phyloP scores from a whole-genome alignment of 202 grass and related monocot species.

The Hordeum pubiflorum region DNA sequence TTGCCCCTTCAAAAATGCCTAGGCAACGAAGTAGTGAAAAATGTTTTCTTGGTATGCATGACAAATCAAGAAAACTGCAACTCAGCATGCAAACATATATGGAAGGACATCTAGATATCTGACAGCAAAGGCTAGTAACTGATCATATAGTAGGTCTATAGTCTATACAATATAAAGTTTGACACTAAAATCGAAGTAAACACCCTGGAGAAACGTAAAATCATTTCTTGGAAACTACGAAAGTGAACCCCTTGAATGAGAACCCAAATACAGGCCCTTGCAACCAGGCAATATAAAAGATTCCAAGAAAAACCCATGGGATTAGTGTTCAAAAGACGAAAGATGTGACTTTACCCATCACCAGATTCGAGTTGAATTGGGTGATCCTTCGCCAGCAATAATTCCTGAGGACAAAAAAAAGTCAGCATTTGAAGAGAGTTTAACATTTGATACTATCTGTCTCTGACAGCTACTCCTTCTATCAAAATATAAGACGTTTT shows the following conservation, averaged over 20 bases:
- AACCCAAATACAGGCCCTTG: not conserved
- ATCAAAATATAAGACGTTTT: no score
- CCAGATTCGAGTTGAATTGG: conserved; percentile 49
- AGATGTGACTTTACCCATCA: conserved; percentile 51
- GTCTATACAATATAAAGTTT: not conserved
- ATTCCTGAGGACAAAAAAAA: conserved; percentile 53
- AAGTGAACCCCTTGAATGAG: not conserved
- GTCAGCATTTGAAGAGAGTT: conserved; percentile 11
- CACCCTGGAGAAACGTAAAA: conserved; percentile 3
- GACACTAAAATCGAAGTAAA: not conserved
- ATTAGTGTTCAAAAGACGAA: not conserved
- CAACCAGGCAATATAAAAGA: not conserved
- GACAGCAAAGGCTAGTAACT: not conserved
- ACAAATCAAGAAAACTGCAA: not conserved
- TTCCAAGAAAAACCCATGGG: not conserved
- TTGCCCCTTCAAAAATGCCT: conserved; percentile 19
- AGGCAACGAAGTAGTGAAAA: not conserved
- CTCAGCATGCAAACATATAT: not conserved
- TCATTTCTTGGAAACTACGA: not conserved
- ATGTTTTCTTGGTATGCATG: not conserved
- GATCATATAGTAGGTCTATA: not conserved
- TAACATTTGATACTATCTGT: not conserved
- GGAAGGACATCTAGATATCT: not conserved
- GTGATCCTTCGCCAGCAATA: conserved; percentile 66
- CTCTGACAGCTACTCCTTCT: not conserved